Conservation (phyloP, 352 stramenopile genomes). For the Saprolegnia diclina region DNA sequence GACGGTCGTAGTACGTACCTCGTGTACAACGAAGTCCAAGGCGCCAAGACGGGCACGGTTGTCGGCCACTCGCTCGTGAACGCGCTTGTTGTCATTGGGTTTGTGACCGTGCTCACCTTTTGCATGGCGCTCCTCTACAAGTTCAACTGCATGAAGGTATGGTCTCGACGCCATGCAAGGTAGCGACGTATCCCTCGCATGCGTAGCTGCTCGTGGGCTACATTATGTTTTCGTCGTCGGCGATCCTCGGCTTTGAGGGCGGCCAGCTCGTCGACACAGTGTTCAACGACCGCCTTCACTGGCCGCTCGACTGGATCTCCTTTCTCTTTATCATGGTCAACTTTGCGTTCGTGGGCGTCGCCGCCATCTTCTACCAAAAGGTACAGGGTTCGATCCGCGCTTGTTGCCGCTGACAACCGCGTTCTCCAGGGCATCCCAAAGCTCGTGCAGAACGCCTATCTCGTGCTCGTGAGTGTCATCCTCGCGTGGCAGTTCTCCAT, state of each 20-base stretch:
- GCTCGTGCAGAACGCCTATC: constrained; percentile 90
- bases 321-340: constrained; percentile 89
- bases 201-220: constrained; percentile 66
- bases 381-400: constrained; percentile 19
- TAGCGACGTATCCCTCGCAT: background rate
- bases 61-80: constrained; percentile 80
- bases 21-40: constrained; percentile 63
- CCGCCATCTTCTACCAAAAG: constrained; percentile 89
- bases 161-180: background rate
- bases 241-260: constrained; percentile 82
- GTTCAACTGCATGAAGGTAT: constrained; percentile 78
- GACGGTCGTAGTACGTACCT: constrained; percentile 49
- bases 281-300: constrained; percentile 64
- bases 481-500: constrained; percentile 96
- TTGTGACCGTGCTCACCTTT: constrained; percentile 82
- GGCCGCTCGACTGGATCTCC: constrained; percentile 64
- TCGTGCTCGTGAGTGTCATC: constrained; percentile 94
- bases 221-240: constrained; percentile 85
- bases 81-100: constrained; percentile 82
- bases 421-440: constrained; percentile 45
- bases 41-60: constrained; percentile 2
- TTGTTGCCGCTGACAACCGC: background rate
- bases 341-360: constrained; percentile 83
- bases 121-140: constrained; percentile 87
- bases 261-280: constrained; percentile 79